These are phyloP conservation scores for Penicillium macrosclerotiorum DNA, from an alignment of 495 filamentous ascomycete species.

Conservation along the genomic window DNA sequence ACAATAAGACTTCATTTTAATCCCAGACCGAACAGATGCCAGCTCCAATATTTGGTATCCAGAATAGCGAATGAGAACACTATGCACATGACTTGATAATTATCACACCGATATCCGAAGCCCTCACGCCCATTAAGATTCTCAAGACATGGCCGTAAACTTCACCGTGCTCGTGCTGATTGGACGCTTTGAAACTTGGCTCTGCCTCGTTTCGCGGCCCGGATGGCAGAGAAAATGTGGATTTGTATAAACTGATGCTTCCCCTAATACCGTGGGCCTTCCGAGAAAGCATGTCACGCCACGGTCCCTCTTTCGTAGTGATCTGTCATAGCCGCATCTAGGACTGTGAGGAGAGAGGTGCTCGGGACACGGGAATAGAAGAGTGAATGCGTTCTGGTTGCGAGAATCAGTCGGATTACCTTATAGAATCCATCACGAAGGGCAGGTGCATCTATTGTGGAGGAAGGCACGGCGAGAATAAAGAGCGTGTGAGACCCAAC, in stretches of 20 bases:
- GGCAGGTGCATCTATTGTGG: no score
- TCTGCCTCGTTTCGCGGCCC: neutral
- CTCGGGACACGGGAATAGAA: no score
- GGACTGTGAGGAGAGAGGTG: no score
- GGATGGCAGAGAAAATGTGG: neutral
- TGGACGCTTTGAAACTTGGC: neutral
- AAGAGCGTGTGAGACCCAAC: no score
- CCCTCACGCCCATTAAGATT: neutral
- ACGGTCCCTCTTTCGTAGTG: neutral
- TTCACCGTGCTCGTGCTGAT: neutral
- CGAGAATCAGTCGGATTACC: no score
- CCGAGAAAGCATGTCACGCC: neutral
- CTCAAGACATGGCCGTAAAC: neutral
- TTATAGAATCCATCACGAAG: no score
- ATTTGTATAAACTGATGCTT: neutral
- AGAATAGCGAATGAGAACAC: slow-evolving; percentile 1
- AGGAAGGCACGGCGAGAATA: no score
- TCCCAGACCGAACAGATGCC: neutral
- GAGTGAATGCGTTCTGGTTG: no score
- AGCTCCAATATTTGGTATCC: neutral
- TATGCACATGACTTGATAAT: slow-evolving; percentile 2
- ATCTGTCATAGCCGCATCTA: no score
- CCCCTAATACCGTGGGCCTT: neutral
- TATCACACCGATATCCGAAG: slow-evolving; percentile 1
- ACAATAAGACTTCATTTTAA: slow-evolving; percentile 5